phyloP scores from a whole-genome alignment of 305 asterid genomes.

The Petunia hybrid region DNA sequence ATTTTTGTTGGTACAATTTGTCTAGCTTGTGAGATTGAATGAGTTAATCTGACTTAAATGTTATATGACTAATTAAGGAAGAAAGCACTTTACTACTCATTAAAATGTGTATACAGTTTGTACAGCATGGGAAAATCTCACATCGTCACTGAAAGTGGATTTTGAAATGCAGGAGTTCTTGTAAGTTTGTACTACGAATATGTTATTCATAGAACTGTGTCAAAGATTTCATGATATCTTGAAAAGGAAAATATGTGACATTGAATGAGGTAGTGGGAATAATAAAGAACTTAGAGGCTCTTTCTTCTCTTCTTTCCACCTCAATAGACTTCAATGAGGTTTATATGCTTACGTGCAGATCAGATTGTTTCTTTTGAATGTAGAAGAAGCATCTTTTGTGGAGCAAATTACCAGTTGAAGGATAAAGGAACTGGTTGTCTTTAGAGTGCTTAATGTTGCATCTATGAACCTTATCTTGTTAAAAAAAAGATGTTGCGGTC shows the following conservation, averaged over 20 bases:
- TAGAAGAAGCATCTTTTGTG: conserved; percentile 1
- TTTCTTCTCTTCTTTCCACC: background rate
- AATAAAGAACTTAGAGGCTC: background rate
- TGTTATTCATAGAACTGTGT: background rate
- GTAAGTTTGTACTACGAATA: background rate
- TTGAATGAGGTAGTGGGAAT: background rate
- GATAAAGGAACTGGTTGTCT: conserved; percentile 19
- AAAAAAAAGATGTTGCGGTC: background rate
- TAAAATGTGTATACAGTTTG: background rate
- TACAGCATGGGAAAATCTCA: background rate
- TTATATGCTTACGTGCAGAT: background rate
- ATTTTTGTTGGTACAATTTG: background rate
- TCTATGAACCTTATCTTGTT: background rate
- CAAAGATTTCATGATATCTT: background rate
- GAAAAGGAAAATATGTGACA: background rate
- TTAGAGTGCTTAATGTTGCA: background rate
- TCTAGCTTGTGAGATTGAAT: background rate
- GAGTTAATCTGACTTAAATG: background rate
- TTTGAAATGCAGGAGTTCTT: background rate
- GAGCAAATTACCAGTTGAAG: conserved; percentile 2
- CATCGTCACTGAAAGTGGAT: background rate
- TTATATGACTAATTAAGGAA: background rate
- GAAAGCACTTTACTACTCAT: background rate
- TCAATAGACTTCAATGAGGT: conserved; percentile 1
- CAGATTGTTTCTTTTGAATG: background rate